Base-by-base conservation (phyloP, 2,329 filamentous ascomycete genomes). In the Aspergillus tanneri region DNA sequence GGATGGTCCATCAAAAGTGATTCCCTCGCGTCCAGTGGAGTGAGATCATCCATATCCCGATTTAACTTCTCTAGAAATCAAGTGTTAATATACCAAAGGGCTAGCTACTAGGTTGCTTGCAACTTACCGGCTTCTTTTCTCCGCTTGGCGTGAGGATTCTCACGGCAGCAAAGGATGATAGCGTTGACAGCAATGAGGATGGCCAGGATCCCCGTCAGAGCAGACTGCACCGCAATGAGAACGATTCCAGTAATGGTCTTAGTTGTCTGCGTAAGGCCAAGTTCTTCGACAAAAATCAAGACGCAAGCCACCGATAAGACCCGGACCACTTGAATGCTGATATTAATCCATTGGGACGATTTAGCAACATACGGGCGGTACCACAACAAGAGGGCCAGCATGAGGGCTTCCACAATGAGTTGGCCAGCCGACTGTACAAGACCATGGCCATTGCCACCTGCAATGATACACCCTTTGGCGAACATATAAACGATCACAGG, bases 221-320 rank as follows among this genome's bases (percentile, higher is more conserved):
- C 81, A 0, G 88, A 88, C 72, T 99, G 93, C 4, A 97, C 80
- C n/a, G 85, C 89, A 57, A 97, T 93, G 50, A 99, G 79, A 12
- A 90, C 88, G n/a, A 97, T 83, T 46, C 93, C 93, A 12, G 89
- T 92, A 41, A 97, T 82, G 0, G 93, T 97, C 76, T 96, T 90
- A 8, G 92, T 96, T 8, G 91, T 95, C 70, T 96, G 86, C 5
- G 84, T 80, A 58, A 99, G 86, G 48, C 88, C 88, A 45, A 99
- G 84, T 72, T 97, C 86, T 66, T 97, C 87, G 22, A 97, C 92
- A 61, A 97, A 99, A 43, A 97, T 78, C 56, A 99, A 74, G 59
- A 97, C 89, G 73, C 91, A 96, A 46, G 83, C 79, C 5, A 96
- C 87, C 0, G 92, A 96, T 42, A 96, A 74, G 10, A 96, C 87